Evolutionary conservation across 352 stramenopile genomes (phyloP).

Genomic region (Globisporangium viniferum): DNA sequence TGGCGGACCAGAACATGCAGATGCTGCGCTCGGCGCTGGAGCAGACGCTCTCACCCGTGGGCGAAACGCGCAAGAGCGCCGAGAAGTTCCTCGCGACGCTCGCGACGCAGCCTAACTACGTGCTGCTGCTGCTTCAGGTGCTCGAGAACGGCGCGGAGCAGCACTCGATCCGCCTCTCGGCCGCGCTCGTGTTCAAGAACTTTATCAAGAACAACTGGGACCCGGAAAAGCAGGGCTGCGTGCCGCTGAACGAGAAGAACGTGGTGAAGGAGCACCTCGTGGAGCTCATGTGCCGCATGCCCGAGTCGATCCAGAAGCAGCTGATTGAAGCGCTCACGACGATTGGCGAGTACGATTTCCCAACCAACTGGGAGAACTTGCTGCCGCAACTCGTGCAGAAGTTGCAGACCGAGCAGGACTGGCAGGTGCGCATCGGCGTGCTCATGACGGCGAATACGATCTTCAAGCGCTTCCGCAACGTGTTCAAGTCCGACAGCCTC

Average conservation of each 20-base stretch:
- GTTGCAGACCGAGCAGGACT: constrained; percentile 87
- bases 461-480: constrained; percentile 96
- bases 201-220: constrained; percentile 98
- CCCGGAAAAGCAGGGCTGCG: constrained; percentile 71
- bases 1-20: constrained; percentile 64
- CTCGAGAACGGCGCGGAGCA: constrained; percentile 61
- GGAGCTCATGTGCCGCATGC: constrained; percentile 97
- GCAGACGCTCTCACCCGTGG: constrained; percentile 73
- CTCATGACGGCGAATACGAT: constrained; percentile 98
- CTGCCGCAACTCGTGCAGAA: constrained; percentile 94
- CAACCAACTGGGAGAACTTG: constrained; percentile 94
- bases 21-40: constrained; percentile 72
- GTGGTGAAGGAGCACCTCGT: constrained; percentile 98
- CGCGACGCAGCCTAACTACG: constrained; percentile 62
- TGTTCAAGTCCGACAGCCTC: constrained; percentile 94
- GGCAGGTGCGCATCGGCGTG: constrained; percentile 93
- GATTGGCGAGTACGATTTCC: constrained; percentile 97
- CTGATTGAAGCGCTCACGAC: constrained; percentile 96
- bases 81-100: constrained; percentile 67
- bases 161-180: constrained; percentile 65
- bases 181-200: constrained; percentile 96
- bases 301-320: constrained; percentile 92
- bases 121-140: constrained; percentile 68
- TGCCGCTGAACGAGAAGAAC: constrained; percentile 84
- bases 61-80: constrained; percentile 63